Conservation (phyloP, 2,329 filamentous ascomycete genomes). For the Fusarium siculi region DNA sequence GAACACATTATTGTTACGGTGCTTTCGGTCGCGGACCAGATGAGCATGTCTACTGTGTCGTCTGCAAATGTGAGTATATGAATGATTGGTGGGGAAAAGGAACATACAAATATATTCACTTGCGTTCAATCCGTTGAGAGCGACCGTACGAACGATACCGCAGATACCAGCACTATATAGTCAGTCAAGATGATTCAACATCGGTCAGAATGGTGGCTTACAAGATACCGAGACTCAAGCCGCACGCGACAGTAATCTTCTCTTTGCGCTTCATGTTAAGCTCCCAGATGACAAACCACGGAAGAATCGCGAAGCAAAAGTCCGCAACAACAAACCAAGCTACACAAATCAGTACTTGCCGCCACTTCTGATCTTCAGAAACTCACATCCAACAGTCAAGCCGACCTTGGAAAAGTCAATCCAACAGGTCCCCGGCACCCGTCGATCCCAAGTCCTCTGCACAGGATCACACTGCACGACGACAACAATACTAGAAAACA, state of each 20-base stretch:
- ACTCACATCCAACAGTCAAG: constrained; percentile 28
- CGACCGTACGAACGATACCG: constrained; percentile 23
- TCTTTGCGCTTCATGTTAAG: constrained; percentile 34
- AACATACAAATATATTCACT: constrained; percentile 21
- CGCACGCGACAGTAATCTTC: constrained; percentile 25
- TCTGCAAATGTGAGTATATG: background rate
- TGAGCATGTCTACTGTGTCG: constrained; percentile 29
- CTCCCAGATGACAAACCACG: constrained; percentile 31
- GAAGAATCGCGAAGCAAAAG: constrained; percentile 26
- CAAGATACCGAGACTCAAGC: constrained; percentile 24
- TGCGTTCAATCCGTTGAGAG: constrained; percentile 13
- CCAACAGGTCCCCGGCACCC: constrained; percentile 14
- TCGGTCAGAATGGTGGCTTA: background rate
- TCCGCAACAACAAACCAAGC: constrained; percentile 28
- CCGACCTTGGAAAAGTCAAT: constrained; percentile 34
- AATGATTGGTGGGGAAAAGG: fast-evolving
- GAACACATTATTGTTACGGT: constrained; percentile 32
- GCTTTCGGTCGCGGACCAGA: constrained; percentile 31
- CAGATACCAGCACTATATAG: constrained; percentile 8
- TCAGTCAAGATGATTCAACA: background rate
- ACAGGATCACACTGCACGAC: constrained; percentile 24
- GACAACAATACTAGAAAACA: constrained; percentile 4
- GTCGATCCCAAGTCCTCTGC: constrained; percentile 18
- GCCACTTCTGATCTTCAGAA: fast-evolving
- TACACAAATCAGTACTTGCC: background rate